Evolutionary conservation across 1,284 basidiomycete species (phyloP).

Genomic region (Wallemia hederae): DNA sequence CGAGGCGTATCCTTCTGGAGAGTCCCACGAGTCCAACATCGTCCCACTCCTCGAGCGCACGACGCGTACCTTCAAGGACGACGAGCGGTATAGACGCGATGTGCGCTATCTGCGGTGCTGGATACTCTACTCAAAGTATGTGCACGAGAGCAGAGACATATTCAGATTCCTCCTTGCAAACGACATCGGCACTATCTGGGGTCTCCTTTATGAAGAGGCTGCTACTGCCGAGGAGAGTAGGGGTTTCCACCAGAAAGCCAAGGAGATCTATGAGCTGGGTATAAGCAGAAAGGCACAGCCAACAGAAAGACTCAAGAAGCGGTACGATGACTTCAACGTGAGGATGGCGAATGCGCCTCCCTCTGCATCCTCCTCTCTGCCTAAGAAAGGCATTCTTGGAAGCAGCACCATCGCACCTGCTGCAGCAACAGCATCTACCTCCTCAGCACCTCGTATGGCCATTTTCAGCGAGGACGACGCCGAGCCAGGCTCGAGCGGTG

Average conservation of each 20-base stretch:
- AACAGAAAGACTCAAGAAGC: constrained; percentile 50
- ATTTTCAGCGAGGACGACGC: constrained; percentile 16
- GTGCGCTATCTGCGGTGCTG: constrained; percentile 66
- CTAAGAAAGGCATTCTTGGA: constrained; percentile 5
- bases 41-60: constrained; percentile 45
- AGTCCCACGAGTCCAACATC: constrained; percentile 25
- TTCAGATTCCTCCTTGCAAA: constrained; percentile 45
- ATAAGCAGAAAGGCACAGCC: constrained; percentile 56
- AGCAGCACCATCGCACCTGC: constrained; percentile 1
- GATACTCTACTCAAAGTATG: constrained; percentile 44
- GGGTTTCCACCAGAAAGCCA: constrained; percentile 40
- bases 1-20: constrained; percentile 29
- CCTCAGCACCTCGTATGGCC: constrained; percentile 11
- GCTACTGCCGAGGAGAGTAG: constrained; percentile 39
- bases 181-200: constrained; percentile 47
- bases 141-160: constrained; percentile 30
- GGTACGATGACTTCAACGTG: constrained; percentile 57
- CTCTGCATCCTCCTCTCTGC: constrained; percentile 7
- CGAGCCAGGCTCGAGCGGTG: constrained; percentile 9
- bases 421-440: not conserved
- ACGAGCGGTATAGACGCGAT: constrained; percentile 54
- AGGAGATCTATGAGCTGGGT: constrained; percentile 52
- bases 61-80: constrained; percentile 45
- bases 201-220: constrained; percentile 60
- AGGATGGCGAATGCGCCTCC: constrained; percentile 23